These are phyloP conservation scores for Aspergillus pseudoviridinutans DNA, from an alignment of 2,329 filamentous ascomycete genomes.

Conservation along the genomic window DNA sequence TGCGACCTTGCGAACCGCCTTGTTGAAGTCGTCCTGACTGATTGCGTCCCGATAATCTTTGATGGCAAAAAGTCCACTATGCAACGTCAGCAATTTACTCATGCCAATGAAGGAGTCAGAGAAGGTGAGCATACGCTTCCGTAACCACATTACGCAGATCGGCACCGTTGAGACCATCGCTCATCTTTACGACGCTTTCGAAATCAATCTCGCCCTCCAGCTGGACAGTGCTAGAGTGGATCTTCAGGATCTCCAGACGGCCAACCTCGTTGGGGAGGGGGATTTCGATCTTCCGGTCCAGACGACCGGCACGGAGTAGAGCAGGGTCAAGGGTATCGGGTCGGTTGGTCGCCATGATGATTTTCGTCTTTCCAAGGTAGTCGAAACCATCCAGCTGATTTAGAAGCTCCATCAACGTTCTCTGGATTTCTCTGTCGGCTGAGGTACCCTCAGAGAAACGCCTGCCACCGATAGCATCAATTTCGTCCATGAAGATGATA, in stretches of 20 bases:
- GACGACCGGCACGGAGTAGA: slow-evolving; percentile 81
- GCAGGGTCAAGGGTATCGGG: slow-evolving; percentile 95
- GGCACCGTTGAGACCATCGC: slow-evolving; percentile 93
- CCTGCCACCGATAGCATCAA: slow-evolving; percentile 95
- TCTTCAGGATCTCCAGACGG: slow-evolving; percentile 94
- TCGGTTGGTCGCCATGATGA: slow-evolving; percentile 98
- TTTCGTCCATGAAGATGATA: slow-evolving; percentile 99
- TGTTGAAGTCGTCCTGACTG: slow-evolving; percentile 99
- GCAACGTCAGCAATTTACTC: slow-evolving; percentile 13
- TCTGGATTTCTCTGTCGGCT: slow-evolving; percentile 95
- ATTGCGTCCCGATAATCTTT: slow-evolving; percentile 96
- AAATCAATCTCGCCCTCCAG: slow-evolving; percentile 96
- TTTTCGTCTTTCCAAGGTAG: slow-evolving; percentile 98
- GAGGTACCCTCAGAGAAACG: slow-evolving; percentile 97
- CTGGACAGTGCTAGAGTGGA: slow-evolving; percentile 81
- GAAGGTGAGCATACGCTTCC: slow-evolving; percentile 69
- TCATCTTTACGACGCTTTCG: slow-evolving; percentile 99
- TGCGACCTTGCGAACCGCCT: slow-evolving; percentile 94
- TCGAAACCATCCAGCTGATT: slow-evolving; percentile 99
- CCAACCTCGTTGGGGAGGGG: slow-evolving; percentile 95
- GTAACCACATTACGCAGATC: slow-evolving; percentile 97
- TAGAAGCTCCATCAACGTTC: slow-evolving; percentile 95
- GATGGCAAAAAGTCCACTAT: slow-evolving; percentile 89
- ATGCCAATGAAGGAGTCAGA: background rate
- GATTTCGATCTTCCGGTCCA: slow-evolving; percentile 98